Percentiles rank a stretch among this genome's conserved stretches.
phyloP scores from a whole-genome alignment of 2,329 filamentous ascomycete species.

The Colletotrichum orchidophilum region DNA sequence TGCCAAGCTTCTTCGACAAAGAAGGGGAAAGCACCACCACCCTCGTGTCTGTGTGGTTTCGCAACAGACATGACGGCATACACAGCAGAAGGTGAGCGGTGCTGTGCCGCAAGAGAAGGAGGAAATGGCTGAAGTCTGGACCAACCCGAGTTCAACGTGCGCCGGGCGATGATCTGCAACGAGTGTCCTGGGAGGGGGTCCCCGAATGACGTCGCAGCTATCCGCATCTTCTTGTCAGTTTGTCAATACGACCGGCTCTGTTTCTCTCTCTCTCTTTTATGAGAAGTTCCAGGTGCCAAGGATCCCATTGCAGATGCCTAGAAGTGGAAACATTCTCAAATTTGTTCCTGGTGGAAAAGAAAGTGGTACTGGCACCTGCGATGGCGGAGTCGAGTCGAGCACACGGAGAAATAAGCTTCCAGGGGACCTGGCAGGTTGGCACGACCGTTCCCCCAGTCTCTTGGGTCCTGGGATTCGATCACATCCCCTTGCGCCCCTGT shows the following conservation, averaged over 20 bases:
- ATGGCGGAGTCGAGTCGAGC: background rate
- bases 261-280: background rate
- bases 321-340: background rate
- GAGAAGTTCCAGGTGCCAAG: background rate
- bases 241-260: background rate
- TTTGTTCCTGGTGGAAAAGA: background rate
- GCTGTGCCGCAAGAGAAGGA: background rate
- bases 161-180: background rate
- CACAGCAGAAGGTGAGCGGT: background rate
- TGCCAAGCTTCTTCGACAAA: background rate
- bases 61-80: background rate
- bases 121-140: background rate
- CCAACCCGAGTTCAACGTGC: background rate
- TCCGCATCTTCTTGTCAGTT: background rate
- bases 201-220: background rate
- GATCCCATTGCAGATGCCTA: background rate
- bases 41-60: background rate
- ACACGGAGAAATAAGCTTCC: conserved; percentile 12
- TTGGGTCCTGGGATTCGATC: too few species aligned
- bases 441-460: background rate
- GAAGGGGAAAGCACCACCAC: too few species aligned
- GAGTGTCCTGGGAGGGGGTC: background rate
- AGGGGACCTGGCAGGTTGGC: background rate
- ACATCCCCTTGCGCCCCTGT: background rate
- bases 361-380: too few species aligned